phyloP scores from a whole-genome alignment of 169 alveolate species.

The Plasmodium vinckei region DNA sequence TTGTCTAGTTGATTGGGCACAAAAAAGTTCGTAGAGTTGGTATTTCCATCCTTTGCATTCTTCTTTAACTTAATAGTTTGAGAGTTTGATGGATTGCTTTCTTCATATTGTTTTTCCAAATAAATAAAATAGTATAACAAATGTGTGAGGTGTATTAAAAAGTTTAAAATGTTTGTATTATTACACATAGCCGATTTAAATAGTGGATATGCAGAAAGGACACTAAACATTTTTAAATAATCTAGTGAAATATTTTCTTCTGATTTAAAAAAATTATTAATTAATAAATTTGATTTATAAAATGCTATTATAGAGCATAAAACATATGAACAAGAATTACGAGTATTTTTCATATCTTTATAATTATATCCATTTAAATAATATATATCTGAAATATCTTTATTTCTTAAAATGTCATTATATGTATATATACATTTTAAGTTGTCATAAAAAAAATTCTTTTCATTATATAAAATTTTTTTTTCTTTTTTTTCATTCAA shows the following conservation, averaged over 20 bases:
- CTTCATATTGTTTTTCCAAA: conserved; percentile 58
- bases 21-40: not conserved
- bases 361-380: conserved; percentile 71
- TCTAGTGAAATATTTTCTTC: conserved; percentile 47
- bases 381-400: conserved; percentile 39
- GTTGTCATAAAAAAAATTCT: conserved; percentile 73
- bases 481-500: not conserved
- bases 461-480: conserved; percentile 50
- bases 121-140: conserved; percentile 57
- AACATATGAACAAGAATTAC: conserved; percentile 65
- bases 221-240: conserved; percentile 48
- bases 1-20: no score
- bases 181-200: conserved; percentile 46
- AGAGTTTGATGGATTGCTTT: not conserved
- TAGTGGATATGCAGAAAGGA: conserved; percentile 40
- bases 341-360: conserved; percentile 63
- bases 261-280: conserved; percentile 41
- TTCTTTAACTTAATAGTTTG: not conserved
- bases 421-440: conserved; percentile 63
- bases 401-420: conserved; percentile 67
- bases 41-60: no score
- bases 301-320: conserved; percentile 60
- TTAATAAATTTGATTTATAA: conserved; percentile 41
- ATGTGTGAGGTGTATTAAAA: conserved; percentile 46
- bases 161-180: conserved; percentile 45